Base-by-base conservation (phyloP, 352 stramenopile species). In the Phytophthora pseudosyringae region DNA sequence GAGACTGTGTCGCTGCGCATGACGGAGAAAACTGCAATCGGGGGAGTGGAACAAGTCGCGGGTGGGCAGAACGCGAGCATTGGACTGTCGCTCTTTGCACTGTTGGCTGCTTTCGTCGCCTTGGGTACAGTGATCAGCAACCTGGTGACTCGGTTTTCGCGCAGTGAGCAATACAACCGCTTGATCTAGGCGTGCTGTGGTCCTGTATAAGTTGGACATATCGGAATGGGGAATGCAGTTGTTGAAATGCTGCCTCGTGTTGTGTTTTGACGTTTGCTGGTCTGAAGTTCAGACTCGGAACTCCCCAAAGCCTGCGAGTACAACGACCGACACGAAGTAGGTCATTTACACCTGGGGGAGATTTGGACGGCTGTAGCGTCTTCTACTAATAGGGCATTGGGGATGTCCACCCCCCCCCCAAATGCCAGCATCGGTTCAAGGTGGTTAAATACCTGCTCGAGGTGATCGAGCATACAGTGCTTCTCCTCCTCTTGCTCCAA, bases 71-170 rank as follows among this genome's bases (percentile, higher is more conserved):
- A 21, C 9, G 36, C 45, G 45, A 56, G 55, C 29, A 43, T 53
- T 41, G 48, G 46, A 0, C 26, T 65, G 41, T 55, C 54, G 29
- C 29, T 71, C 25, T 31, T 68, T 6, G 56, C 40, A 6, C 44
- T 81, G n/a, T 62, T 81, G 25, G 67, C 69, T 7, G 64, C 32
- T n/a, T 75, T 81, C 40, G 65, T 74, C 28, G 55, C 59, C 7
- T 69, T 85, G 12, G 76, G 76, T 2, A 69, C 38, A 1, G 54
- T 65, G 32, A 62, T 84, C 5, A 68, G 66, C 31, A 76, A 68
- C 48, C 5, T 72, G 9, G 76, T 72, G 3, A 59, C 70, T 16
- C 66, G 73, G 9, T 59, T 54, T 28, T 52, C 62, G 11, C 75
- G 75, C 40, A 59, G 49, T 13, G 51, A 68, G 36, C 59, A 48